Evolutionary conservation across 805 yeast species (phyloP).

Genomic region (Candida tammaniensis): DNA sequence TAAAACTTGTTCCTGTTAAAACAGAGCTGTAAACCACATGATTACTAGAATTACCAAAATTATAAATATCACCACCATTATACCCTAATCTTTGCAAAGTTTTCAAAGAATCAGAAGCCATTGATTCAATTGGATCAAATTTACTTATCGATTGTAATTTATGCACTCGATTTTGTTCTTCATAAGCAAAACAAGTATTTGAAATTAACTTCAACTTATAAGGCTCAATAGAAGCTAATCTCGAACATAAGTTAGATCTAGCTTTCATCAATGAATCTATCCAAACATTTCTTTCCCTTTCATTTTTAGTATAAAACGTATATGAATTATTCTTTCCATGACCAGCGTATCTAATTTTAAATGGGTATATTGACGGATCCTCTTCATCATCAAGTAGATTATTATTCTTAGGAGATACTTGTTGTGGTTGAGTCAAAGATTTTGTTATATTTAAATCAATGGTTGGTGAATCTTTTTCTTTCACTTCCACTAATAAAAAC

Average conservation of each 20-base stretch:
- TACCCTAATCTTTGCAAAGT: constrained; percentile 22
- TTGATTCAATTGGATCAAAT: constrained; percentile 48
- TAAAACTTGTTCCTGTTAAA: constrained; percentile 45
- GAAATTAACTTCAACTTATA: constrained; percentile 52
- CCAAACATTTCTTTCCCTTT: constrained; percentile 60
- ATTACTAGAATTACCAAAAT: constrained; percentile 16
- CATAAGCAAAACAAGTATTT: constrained; percentile 63
- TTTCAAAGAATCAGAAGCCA: constrained; percentile 20
- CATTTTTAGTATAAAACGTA: constrained; percentile 47
- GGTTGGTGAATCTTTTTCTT: constrained; percentile 24
- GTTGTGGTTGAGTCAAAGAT: constrained; percentile 15
- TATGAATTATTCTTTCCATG: constrained; percentile 52
- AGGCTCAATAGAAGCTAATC: constrained; percentile 45
- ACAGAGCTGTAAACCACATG: constrained; percentile 34
- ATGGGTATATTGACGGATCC: constrained; percentile 35
- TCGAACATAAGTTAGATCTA: constrained; percentile 24
- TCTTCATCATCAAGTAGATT: constrained; percentile 19
- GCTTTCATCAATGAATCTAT: constrained; percentile 23
- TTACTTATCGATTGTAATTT: constrained; percentile 53
- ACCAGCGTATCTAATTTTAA: constrained; percentile 56
- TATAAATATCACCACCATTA: constrained; percentile 24
- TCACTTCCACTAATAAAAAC: constrained; percentile 51
- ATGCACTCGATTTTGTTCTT: constrained; percentile 46
- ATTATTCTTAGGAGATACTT: constrained; percentile 8
- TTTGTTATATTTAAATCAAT: constrained; percentile 17